These are phyloP conservation scores for Dissoconium aciculare DNA, from an alignment of 2,329 filamentous ascomycete genomes.

Conservation along the genomic window DNA sequence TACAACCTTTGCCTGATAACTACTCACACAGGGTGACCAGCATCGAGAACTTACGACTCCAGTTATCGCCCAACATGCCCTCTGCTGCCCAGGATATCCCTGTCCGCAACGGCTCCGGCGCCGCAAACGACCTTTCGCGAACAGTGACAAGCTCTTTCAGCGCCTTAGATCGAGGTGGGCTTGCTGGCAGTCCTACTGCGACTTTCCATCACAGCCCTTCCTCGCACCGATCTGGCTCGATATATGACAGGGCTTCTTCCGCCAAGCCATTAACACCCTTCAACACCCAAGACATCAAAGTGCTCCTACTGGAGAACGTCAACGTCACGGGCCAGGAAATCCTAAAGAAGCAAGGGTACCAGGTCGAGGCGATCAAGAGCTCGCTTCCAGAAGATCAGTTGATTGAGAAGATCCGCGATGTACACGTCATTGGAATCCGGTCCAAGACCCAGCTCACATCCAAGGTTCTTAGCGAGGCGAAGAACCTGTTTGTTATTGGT, in stretches of 20 bases:
- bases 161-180: slow-evolving; percentile 33
- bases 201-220: slow-evolving; percentile 58
- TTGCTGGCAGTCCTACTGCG: slow-evolving; percentile 61
- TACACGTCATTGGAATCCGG: slow-evolving; percentile 94
- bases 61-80: slow-evolving; percentile 17
- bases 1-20: too few species aligned
- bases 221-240: slow-evolving; percentile 41
- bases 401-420: slow-evolving; percentile 94
- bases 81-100: slow-evolving; percentile 23
- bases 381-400: slow-evolving; percentile 84
- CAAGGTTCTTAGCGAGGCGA: slow-evolving; percentile 71
- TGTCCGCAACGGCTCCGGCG: slow-evolving; percentile 14
- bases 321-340: slow-evolving; percentile 81
- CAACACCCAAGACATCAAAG: slow-evolving; percentile 90
- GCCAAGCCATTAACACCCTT: slow-evolving; percentile 85
- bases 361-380: slow-evolving; percentile 81
- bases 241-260: slow-evolving; percentile 27
- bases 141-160: slow-evolving; percentile 25
- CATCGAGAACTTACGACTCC: too few species aligned
- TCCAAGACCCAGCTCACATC: slow-evolving; percentile 93
- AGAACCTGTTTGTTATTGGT: slow-evolving; percentile 86
- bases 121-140: slow-evolving; percentile 10
- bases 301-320: slow-evolving; percentile 87
- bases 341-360: slow-evolving; percentile 73
- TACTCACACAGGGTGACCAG: too few species aligned